phyloP scores from a whole-genome alignment of 148 eudicot species.

The Bassia scoparia region DNA sequence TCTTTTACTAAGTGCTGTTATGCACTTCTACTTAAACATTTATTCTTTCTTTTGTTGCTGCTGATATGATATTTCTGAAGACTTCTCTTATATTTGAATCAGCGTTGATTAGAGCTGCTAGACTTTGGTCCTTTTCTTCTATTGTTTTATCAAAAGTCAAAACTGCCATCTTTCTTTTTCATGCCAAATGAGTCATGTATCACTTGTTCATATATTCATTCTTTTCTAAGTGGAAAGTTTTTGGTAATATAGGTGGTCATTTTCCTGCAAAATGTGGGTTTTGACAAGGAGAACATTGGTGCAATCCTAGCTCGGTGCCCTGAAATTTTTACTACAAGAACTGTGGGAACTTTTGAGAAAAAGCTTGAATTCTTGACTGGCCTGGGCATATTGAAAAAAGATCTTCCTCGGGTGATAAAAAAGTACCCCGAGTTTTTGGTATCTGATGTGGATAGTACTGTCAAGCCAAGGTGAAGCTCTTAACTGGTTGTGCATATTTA shows the following conservation, averaged over 20 bases:
- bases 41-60: neutral
- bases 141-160: no score
- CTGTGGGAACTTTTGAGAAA: constrained; percentile 48
- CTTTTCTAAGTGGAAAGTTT: neutral
- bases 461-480: constrained; percentile 61
- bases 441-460: constrained; percentile 50
- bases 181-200: no score
- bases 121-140: neutral
- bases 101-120: neutral
- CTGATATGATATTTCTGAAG: neutral
- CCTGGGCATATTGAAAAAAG: constrained; percentile 46
- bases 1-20: neutral
- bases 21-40: neutral
- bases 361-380: constrained; percentile 57
- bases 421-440: constrained; percentile 81
- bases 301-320: constrained; percentile 69
- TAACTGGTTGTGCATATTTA: neutral
- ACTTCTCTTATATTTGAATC: neutral
- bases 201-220: neutral
- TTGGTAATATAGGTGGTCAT: constrained; percentile 53
- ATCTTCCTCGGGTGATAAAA: constrained; percentile 66
- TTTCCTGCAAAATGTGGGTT: constrained; percentile 58
- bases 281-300: constrained; percentile 45
- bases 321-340: constrained; percentile 59
- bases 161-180: no score